Base-by-base conservation (phyloP, 176 grass and related monocot species). In the Rhynchospora breviuscula region DNA sequence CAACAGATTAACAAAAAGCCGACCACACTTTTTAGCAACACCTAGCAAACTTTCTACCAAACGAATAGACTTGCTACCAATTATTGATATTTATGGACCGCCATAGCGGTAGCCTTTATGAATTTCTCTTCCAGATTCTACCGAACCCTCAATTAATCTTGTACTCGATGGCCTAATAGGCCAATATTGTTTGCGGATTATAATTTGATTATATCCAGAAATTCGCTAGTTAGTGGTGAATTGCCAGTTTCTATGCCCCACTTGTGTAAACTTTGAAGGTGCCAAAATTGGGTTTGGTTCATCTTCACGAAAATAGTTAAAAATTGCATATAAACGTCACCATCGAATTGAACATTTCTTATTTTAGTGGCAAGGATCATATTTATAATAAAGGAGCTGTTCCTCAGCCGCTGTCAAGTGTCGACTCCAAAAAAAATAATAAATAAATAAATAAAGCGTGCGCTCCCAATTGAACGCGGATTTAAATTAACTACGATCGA, bases 51-150 rank as follows among this genome's bases (percentile, higher is more conserved):
- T 63, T 81, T 59, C 78, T 81, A 81, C 79, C 79, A 63, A 81
- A 81, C 59, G 79, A 81, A 81, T 64, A 81, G 79, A 81, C 79
- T 46, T 81, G 79, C 58, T 21, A 81, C 54, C 79, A 81, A 81
- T 63, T 46, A 45, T 63, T 63, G 51, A 63, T 81, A 31, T 77
- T 56, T 77, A 57, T 56, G 72, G n/a, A 52, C 45, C 9, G 18
- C 49, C 45, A 23, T 51, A 54, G 53, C 48, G 7, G 18, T 2
- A 29, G 21, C 57, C 17, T 61, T 46, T 63, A 40, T 80, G 51
- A 80, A 13, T 63, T 57, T 80, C 33, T 26, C 78, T 40, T 81
- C 79, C 79, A 63, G 63, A 81, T 63, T 54, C 53, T 62, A 81
- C 79, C 79, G 18, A 81, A 81, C 57, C 78, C 31, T 23, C 21